Base-by-base conservation (phyloP, 2,329 filamentous ascomycete genomes). In the Davidsoniella australis region DNA sequence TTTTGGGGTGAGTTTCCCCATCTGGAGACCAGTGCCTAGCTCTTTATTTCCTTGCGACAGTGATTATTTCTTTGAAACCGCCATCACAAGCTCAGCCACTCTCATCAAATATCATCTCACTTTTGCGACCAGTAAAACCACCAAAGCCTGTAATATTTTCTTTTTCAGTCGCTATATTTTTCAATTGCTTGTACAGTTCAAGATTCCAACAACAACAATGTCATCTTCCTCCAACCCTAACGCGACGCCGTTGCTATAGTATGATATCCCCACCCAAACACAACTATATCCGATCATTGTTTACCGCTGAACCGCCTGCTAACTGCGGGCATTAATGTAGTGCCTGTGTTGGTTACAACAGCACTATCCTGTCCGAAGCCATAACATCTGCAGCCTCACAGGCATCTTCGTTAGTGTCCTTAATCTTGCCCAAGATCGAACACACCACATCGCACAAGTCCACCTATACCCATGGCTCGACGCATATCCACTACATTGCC, bases 401-500 rank as follows among this genome's bases (percentile, higher is more conserved):
- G 57, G 84, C 85, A 51, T 87, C 86, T 4, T 87, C 82, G 10
- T 82, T 96, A 58, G 86, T 89, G 57, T 91, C 87, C 41, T 72
- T 95, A 58, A 87, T 98, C 68, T 85, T 98, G 41, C 91, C 93
- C 52, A 94, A 94, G 65, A 94, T 98, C 70, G 73, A 75, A 50
- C 91, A 98, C 68, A 67, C 71, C 55, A 69, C 73, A 26, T 73
- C 87, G 1, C 80, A 94, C 61, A 95, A 95, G 67, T 77, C 94
- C 56, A 96, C 89, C 49, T 95, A 94, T 69, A 93, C 86, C 39
- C 87, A 95, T 65, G 84, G 87, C 66, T 72, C 80, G 53, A 80
- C 93, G 64, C 86, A 91, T 71, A 91, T 96, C 64, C 89, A 98
- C 73, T 95, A 94, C 71, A 83, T 96, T 61, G 77, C 88, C 59